A percentile compares a stretch with the other conserved stretches of the same genome.
phyloP scores from a whole-genome alignment of 805 yeast species.

The Saccharomycopsis guyanensis region DNA sequence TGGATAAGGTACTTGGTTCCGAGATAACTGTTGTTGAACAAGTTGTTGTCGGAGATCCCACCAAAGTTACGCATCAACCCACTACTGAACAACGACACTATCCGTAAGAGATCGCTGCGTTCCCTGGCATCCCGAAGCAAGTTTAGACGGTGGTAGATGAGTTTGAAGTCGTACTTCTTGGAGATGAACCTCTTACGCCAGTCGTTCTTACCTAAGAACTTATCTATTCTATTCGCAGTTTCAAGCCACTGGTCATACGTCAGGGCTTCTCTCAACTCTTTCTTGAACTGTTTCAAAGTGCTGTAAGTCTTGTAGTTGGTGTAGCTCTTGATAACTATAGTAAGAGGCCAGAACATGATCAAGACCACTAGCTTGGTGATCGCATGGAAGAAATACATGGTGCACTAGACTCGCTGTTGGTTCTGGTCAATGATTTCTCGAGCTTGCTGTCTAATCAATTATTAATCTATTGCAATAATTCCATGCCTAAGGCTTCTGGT shows the following conservation, averaged over 20 bases:
- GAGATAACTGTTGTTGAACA: conserved; percentile 73
- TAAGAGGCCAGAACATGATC: conserved; percentile 18
- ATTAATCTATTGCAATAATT: no score
- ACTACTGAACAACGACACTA: conserved; percentile 66
- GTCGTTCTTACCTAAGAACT: conserved; percentile 43
- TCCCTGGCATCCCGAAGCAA: conserved; percentile 54
- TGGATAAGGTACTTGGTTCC: conserved; percentile 90
- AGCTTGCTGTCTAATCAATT: no score
- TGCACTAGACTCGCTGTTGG: no score
- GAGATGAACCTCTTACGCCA: conserved; percentile 62
- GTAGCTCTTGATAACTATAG: conserved; percentile 17
- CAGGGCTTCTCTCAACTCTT: conserved; percentile 32
- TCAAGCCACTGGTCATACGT: conserved; percentile 67
- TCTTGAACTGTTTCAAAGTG: conserved; percentile 6
- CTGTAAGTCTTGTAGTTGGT: conserved; percentile 12
- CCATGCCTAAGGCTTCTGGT: no score
- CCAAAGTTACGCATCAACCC: conserved; percentile 88
- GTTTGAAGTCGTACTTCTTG: conserved; percentile 49
- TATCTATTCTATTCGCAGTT: conserved; percentile 42
- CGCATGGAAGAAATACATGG: conserved; percentile 9
- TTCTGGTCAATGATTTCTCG: no score
- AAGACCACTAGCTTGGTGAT: conserved; percentile 10
- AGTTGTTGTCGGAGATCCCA: conserved; percentile 70
- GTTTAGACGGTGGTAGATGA: conserved; percentile 68
- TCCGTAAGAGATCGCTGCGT: conserved; percentile 45